phyloP scores from a whole-genome alignment of 2,329 filamentous ascomycete genomes.

The Fusarium pilosicola region DNA sequence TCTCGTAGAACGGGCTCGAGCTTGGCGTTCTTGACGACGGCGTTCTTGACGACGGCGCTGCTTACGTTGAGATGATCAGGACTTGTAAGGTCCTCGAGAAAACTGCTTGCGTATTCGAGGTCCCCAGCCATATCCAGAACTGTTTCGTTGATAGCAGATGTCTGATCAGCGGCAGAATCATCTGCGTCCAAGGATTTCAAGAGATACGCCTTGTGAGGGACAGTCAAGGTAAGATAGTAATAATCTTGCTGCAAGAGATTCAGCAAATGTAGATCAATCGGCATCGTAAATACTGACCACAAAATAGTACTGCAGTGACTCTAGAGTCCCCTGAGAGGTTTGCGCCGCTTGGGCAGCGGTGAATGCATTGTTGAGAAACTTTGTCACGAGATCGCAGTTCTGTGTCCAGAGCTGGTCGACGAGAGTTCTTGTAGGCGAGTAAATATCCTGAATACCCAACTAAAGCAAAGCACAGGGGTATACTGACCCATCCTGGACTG shows the following conservation, averaged over 20 bases:
- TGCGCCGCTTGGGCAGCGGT: not conserved
- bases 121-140: not conserved
- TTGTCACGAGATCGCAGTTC: not conserved
- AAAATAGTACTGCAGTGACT: not conserved
- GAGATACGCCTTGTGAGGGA: not conserved
- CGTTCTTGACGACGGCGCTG: not conserved
- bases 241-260: not conserved
- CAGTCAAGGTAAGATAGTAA: not conserved
- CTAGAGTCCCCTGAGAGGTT: not conserved
- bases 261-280: not conserved
- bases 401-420: not conserved
- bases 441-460: fast-evolving
- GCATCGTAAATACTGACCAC: fast-evolving
- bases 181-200: not conserved
- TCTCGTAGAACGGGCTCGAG: not conserved
- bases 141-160: not conserved
- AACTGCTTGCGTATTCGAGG: not conserved
- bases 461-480: fast-evolving
- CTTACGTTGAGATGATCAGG: not conserved
- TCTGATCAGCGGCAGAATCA: not conserved
- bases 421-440: not conserved
- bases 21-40: not conserved
- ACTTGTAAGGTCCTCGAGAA: not conserved
- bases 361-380: not conserved
- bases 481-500: not conserved